phyloP scores from a whole-genome alignment of 371 early-diverging fungal species.

The Haplosporangium sp. region DNA sequence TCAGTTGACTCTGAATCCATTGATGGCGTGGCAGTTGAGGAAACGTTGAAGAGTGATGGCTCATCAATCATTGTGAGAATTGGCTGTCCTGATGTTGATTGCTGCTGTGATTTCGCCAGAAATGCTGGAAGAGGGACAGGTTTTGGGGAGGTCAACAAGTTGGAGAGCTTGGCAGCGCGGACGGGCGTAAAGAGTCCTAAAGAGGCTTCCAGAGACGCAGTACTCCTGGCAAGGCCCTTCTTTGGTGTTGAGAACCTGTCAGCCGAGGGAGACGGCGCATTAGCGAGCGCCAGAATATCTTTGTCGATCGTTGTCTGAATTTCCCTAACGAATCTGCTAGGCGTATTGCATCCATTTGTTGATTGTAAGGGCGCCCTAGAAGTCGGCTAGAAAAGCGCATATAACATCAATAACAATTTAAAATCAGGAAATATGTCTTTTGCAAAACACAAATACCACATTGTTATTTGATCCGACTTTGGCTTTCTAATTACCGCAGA shows the following conservation, averaged over 20 bases:
- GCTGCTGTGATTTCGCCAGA: conserved; percentile 21
- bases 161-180: conserved; percentile 39
- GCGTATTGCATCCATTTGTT: conserved; percentile 9
- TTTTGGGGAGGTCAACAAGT: conserved; percentile 40
- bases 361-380: conserved; percentile 12
- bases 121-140: conserved; percentile 44
- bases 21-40: not conserved
- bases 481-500: conserved; percentile 8
- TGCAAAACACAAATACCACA: not conserved
- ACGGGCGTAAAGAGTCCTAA: conserved; percentile 44
- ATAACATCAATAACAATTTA: not conserved
- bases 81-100: conserved; percentile 7
- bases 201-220: conserved; percentile 32
- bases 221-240: conserved; percentile 10
- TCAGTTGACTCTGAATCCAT: not conserved
- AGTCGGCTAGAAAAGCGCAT: conserved; percentile 12
- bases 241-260: conserved; percentile 20
- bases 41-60: conserved; percentile 8
- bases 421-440: not conserved
- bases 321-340: conserved; percentile 12
- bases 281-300: conserved; percentile 19
- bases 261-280: conserved; percentile 15
- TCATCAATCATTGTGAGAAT: conserved; percentile 14
- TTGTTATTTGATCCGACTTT: not conserved
- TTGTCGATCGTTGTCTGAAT: conserved; percentile 21